These are phyloP conservation scores for Lophiotrema nucula DNA, from an alignment of 495 filamentous ascomycete genomes.

Conservation along the genomic window DNA sequence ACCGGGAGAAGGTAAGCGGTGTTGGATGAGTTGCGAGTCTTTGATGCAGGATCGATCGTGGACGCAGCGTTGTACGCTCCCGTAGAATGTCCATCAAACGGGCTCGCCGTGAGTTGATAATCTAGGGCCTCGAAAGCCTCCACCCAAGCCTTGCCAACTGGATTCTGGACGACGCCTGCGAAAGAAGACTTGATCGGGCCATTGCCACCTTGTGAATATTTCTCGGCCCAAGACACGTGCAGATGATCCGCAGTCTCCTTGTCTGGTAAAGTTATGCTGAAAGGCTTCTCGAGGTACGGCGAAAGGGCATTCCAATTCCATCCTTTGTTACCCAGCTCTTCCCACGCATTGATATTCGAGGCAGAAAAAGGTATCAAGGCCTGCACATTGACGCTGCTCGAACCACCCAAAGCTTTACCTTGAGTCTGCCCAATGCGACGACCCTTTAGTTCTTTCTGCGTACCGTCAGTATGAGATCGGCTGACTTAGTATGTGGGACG, in stretches of 20 bases:
- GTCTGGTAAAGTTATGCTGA: not conserved
- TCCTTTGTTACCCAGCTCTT: constrained; percentile 24
- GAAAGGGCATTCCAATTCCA: constrained; percentile 28
- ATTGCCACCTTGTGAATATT: not conserved
- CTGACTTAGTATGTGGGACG: too few relatives aligned
- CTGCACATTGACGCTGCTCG: constrained; percentile 5
- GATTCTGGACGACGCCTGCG: not conserved
- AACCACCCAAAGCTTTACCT: constrained; percentile 14
- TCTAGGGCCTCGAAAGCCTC: constrained; percentile 19
- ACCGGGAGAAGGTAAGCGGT: constrained; percentile 10
- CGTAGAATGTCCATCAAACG: constrained; percentile 8
- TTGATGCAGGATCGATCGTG: constrained; percentile 3
- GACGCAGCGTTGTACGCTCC: constrained; percentile 8
- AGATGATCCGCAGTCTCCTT: constrained; percentile 6
- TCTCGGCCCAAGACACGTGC: not conserved
- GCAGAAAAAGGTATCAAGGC: not conserved
- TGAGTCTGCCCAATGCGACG: not conserved
- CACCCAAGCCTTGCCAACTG: constrained; percentile 10
- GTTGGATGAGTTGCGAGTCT: constrained; percentile 5
- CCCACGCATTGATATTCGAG: constrained; percentile 26
- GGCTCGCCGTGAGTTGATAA: constrained; percentile 6
- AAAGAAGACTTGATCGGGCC: constrained; percentile 7
- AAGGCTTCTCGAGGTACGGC: constrained; percentile 32
- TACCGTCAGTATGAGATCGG: not conserved
- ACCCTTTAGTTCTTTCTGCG: not conserved